Evolutionary conservation across 2,329 filamentous ascomycete genomes (phyloP), one percentile per base, ranked within the genome.

Genomic region (Botrytis sinoallii): DNA sequence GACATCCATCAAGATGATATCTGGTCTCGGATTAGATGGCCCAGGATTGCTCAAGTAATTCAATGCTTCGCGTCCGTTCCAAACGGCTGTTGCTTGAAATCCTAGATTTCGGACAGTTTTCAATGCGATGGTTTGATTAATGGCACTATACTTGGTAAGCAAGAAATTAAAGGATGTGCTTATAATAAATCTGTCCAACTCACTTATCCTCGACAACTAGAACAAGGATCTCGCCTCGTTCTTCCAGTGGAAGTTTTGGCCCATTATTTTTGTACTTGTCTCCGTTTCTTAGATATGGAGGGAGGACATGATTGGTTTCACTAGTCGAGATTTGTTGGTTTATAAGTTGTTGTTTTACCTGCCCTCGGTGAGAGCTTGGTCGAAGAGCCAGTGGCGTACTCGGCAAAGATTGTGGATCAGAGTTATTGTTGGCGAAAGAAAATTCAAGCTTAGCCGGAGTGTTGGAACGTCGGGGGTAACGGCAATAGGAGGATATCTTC

Each of bases 1-100:
- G 3, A 88, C 83, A 75, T 88, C 87, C 83, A 85, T 80, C 3
- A 80, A 70, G 7, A 79, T 77, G 18, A 79, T 77, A 29, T 73
- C 61, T 20, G 78, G 77, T 25, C 74, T 64, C 4, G 78, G 78
- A 59, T 76, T 74, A 4, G 71, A 38, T 22, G 74, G 16, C 4
- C 74, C 75, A 29, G 77, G 74, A 14, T 64, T 72, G 3, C 75
- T 75, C 32, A 77, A 73, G 70, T 79, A 79, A 10, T 74, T 72
- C n/a, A 78, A 73, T 2, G 77, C 77, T 76, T 79, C 78, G 22
- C 71, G 74, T n/a, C 77, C 78, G 18, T 79, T 79, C 76, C 78
- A 79, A 42, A 77, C 75, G 9, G 78, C 77, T 25, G 73, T 76
- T 44, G 75, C 76, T 22, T 75, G 65, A 60, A 79, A 79, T 22